Evolutionary conservation across 148 eudicot species (phyloP).

Genomic region (Cornus controversa): DNA sequence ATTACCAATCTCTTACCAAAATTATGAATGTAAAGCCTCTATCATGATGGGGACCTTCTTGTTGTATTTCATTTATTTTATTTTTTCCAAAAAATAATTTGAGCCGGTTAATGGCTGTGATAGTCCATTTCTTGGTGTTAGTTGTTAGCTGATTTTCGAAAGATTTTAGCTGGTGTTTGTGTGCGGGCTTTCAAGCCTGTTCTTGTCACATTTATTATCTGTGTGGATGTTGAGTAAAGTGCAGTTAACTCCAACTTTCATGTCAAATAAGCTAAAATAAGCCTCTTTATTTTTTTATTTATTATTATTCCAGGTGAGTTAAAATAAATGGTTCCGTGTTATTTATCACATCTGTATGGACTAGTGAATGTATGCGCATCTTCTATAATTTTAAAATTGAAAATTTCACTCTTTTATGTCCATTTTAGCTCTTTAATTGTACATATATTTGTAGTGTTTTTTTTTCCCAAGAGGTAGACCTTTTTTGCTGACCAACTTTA

Average conservation of each 20-base stretch:
- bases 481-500: too few relatives aligned
- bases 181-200: not conserved
- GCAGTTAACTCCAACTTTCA: not conserved
- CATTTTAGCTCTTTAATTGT: too few relatives aligned
- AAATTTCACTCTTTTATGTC: too few relatives aligned
- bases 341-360: not conserved
- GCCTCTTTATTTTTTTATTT: too few relatives aligned
- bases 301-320: too few relatives aligned
- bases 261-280: not conserved
- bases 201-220: not conserved
- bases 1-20: not conserved
- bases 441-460: too few relatives aligned
- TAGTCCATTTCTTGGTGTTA: not conserved
- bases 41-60: too few relatives aligned
- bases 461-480: too few relatives aligned
- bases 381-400: too few relatives aligned
- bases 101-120: not conserved
- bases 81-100: not conserved
- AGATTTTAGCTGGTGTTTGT: not conserved
- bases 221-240: not conserved
- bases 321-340: not conserved
- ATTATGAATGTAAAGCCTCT: not conserved
- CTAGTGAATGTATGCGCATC: too few relatives aligned
- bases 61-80: not conserved
- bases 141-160: not conserved